Conservation (phyloP, 208 protist genomes). For the Phytomonas francai region DNA sequence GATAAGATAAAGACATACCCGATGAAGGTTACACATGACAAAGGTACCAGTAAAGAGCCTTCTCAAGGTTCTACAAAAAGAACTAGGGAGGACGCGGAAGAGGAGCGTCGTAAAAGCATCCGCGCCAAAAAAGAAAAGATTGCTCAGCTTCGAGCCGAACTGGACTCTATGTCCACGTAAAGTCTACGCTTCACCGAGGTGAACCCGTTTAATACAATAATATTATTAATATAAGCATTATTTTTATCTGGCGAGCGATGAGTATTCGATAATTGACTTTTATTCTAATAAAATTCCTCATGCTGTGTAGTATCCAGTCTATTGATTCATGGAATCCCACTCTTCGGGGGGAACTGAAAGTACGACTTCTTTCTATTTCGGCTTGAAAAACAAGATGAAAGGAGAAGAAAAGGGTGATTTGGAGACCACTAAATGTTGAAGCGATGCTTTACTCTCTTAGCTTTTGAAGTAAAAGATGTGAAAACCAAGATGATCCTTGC, state of each 20-base stretch:
- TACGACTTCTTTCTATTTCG: background rate
- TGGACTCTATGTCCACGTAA: conserved; percentile 11
- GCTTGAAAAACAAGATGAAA: background rate
- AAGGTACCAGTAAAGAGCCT: background rate
- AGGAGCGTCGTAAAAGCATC: conserved; percentile 44
- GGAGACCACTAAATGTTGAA: background rate
- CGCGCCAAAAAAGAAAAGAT: conserved; percentile 59
- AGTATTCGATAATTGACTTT: background rate
- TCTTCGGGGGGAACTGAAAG: background rate
- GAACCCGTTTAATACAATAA: background rate
- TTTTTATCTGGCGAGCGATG: background rate
- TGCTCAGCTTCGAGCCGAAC: conserved; percentile 32
- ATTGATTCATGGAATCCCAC: background rate
- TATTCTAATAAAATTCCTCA: background rate
- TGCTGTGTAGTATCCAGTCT: background rate
- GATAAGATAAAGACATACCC: conserved; percentile 10
- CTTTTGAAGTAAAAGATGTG: conserved; percentile 20
- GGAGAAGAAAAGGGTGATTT: background rate
- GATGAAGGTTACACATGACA: conserved; percentile 9
- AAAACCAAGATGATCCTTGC: conserved; percentile 19
- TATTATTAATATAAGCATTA: background rate
- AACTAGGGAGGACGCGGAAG: conserved; percentile 24
- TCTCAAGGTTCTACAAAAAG: conserved; percentile 16
- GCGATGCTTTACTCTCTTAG: background rate
- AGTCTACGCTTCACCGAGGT: background rate